A percentile compares a stretch with the other conserved stretches of the same genome.
Evolutionary conservation across 2,329 filamentous ascomycete genomes (phyloP).

Genomic region (Mycosphaerella sp.): DNA sequence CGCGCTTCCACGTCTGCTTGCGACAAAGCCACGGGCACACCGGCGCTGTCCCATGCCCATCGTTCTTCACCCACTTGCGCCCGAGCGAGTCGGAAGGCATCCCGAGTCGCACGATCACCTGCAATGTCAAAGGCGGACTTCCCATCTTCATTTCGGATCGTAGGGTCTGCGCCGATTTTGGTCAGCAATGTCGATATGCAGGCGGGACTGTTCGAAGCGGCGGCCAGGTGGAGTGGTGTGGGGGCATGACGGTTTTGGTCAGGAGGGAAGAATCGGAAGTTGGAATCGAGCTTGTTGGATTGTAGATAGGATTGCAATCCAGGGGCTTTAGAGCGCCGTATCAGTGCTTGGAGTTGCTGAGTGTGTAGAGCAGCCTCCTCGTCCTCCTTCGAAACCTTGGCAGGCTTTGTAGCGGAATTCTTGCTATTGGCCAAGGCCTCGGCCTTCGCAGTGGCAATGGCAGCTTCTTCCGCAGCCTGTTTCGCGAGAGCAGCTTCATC

Average conservation of each 20-base stretch:
- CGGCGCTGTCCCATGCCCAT: constrained; percentile 73
- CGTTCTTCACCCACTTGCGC: constrained; percentile 68
- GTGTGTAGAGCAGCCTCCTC: constrained; percentile 78
- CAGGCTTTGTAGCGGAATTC: constrained; percentile 46
- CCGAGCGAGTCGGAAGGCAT: constrained; percentile 85
- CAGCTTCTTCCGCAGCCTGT: constrained; percentile 41
- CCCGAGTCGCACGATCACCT: constrained; percentile 76
- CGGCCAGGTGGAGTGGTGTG: constrained; percentile 77
- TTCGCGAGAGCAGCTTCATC: constrained; percentile 55
- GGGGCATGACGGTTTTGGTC: constrained; percentile 72
- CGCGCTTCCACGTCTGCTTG: constrained; percentile 65
- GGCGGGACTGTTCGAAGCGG: constrained; percentile 69
- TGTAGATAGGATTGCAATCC: constrained; percentile 77
- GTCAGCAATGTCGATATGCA: constrained; percentile 70
- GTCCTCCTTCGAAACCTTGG: constrained; percentile 72
- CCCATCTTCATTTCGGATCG: constrained; percentile 62
- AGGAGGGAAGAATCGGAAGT: constrained; percentile 68
- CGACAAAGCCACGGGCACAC: constrained; percentile 64
- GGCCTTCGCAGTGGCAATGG: constrained; percentile 39
- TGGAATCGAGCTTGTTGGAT: constrained; percentile 62
- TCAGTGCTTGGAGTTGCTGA: constrained; percentile 77
- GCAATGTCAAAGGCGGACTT: constrained; percentile 81
- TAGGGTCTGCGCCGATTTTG: constrained; percentile 70
- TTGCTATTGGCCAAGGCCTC: constrained; percentile 39
- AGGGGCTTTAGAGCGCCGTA: constrained; percentile 83